These are phyloP conservation scores for Ganoderma multipileum DNA, from an alignment of 1,284 basidiomycete genomes.

Conservation along the genomic window DNA sequence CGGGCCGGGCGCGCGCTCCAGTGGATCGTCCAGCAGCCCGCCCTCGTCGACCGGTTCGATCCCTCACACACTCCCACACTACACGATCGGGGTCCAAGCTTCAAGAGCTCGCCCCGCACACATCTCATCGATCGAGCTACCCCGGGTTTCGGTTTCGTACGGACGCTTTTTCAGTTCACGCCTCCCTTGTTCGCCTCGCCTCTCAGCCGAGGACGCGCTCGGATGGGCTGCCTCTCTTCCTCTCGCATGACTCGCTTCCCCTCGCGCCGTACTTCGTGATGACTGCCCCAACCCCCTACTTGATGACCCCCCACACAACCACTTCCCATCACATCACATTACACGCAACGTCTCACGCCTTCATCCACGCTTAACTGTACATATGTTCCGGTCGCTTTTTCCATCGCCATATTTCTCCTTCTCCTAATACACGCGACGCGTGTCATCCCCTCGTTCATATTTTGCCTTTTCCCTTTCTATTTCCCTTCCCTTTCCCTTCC, in stretches of 20 bases:
- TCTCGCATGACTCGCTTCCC: conserved; percentile 33
- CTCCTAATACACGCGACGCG: conserved; percentile 24
- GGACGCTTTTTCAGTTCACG: conserved; percentile 75
- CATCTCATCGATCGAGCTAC: conserved; percentile 16
- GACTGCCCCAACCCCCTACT: conserved; percentile 20
- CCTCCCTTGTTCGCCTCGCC: conserved; percentile 37
- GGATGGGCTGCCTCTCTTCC: conserved; percentile 38
- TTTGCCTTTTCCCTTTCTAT: conserved; percentile 17
- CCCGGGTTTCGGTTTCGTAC: conserved; percentile 49
- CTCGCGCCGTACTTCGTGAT: conserved; percentile 42
- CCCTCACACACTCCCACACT: conserved; percentile 23
- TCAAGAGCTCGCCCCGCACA: conserved; percentile 25
- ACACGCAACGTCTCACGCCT: conserved; percentile 29
- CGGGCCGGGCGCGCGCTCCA: conserved; percentile 13
- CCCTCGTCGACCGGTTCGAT: conserved; percentile 28
- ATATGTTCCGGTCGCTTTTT: conserved; percentile 18
- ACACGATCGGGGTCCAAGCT: conserved; percentile 20
- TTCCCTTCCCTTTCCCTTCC: conserved; percentile 14
- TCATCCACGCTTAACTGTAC: conserved; percentile 30
- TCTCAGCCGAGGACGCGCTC: conserved; percentile 18
- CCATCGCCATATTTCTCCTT: conserved; percentile 14
- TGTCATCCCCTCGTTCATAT: conserved; percentile 28
- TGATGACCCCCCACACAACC: conserved; percentile 21
- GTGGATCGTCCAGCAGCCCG: conserved; percentile 12
- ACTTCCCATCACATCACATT: conserved; percentile 18